Conservation (phyloP, 208 protist genomes). For the Trypanosoma caninum region DNA sequence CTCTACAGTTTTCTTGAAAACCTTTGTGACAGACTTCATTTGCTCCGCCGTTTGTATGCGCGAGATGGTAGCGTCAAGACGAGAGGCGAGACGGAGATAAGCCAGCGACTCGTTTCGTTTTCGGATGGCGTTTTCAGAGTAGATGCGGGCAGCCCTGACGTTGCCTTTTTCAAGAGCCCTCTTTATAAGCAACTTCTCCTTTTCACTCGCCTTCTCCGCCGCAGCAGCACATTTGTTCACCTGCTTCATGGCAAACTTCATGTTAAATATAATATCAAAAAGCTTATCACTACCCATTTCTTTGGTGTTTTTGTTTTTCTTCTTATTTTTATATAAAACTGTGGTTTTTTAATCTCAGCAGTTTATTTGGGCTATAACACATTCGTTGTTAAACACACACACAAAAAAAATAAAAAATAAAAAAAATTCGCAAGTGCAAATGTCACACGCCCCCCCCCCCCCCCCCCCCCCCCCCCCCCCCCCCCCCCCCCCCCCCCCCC, state of each 20-base stretch:
- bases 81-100: conserved; percentile 93
- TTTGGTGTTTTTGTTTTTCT: too few species aligned
- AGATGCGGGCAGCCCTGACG: conserved; percentile 97
- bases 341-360: too few species aligned
- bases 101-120: conserved; percentile 96
- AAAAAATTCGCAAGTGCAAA: too few species aligned
- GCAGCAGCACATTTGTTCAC: conserved; percentile 83
- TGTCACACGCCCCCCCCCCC: too few species aligned
- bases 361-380: too few species aligned
- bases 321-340: too few species aligned
- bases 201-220: conserved; percentile 91
- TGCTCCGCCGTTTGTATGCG: conserved; percentile 94
- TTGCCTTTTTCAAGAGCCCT: conserved; percentile 97
- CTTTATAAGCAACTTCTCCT: conserved; percentile 92
- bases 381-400: too few species aligned
- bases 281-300: conserved; percentile 68
- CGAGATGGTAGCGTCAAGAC: conserved; percentile 95
- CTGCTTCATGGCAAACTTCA: conserved; percentile 96
- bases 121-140: conserved; percentile 97
- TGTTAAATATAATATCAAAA: conserved; percentile 93
- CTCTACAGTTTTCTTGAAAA: conserved; percentile 93
- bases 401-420: too few species aligned
- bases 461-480: too few species aligned
- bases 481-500: too few species aligned
- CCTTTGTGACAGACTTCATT: conserved; percentile 88